A percentile compares a stretch with the other conserved stretches of the same genome.
These are phyloP conservation scores for Yarrowia hollandica DNA, from an alignment of 805 yeast species.

Conservation along the genomic window DNA sequence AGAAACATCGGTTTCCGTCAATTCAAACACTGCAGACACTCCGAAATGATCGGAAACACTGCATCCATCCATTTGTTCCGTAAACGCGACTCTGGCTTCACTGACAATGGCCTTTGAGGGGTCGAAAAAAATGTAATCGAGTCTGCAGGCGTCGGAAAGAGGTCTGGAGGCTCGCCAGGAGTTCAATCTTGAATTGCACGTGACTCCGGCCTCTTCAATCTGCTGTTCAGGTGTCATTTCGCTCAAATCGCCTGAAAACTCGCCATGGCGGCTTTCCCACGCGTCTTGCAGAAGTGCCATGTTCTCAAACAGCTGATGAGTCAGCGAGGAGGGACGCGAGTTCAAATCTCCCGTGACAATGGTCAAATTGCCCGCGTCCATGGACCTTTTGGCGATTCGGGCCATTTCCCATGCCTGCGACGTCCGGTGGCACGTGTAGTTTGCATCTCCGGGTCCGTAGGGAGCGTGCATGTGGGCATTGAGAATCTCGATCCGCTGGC, in stretches of 20 bases:
- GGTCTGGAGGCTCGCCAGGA: constrained; percentile 70
- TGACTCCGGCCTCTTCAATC: constrained; percentile 71
- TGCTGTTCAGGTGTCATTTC: constrained; percentile 59
- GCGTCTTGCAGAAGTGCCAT: constrained; percentile 74
- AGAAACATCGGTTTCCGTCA: neutral
- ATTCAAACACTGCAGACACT: constrained; percentile 37
- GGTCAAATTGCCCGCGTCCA: constrained; percentile 76
- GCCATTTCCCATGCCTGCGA: constrained; percentile 97
- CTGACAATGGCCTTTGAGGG: constrained; percentile 51
- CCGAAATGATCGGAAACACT: constrained; percentile 95
- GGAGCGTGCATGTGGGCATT: constrained; percentile 99
- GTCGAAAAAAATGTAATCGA: constrained; percentile 87
- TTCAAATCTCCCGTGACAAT: constrained; percentile 92
- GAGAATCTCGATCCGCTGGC: constrained; percentile 64
- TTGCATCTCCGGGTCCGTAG: constrained; percentile 84
- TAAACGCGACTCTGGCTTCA: constrained; percentile 70
- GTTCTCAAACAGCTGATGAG: constrained; percentile 67
- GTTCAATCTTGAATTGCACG: constrained; percentile 84
- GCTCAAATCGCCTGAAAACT: constrained; percentile 46
- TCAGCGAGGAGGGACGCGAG: constrained; percentile 82
- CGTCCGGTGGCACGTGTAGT: constrained; percentile 85
- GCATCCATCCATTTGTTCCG: constrained; percentile 68
- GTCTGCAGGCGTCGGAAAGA: constrained; percentile 73
- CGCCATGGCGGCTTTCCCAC: constrained; percentile 71
- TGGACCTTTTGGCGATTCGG: constrained; percentile 58